A percentile compares a stretch with the other conserved stretches of the same genome.
These are phyloP conservation scores for Nothopassalora personata DNA, from an alignment of 2,329 filamentous ascomycete species.

Conservation along the genomic window DNA sequence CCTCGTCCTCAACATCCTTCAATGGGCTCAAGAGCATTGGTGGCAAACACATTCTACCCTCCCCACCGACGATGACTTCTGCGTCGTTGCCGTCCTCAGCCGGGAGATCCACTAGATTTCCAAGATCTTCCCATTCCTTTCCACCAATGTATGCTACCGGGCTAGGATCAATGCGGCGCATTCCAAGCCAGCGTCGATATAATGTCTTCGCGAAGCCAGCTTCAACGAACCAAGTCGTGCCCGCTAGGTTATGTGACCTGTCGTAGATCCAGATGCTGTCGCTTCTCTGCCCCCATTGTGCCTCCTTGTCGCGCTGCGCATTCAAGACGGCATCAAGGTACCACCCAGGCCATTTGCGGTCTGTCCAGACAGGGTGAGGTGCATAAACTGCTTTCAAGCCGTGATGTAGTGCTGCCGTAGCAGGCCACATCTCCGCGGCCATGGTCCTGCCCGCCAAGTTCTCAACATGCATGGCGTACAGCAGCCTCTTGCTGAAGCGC, in stretches of 20 bases:
- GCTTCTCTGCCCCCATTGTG: constrained; percentile 40
- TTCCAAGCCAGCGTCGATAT: constrained; percentile 80
- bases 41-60: constrained; percentile 45
- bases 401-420: constrained; percentile 80
- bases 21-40: constrained; percentile 45
- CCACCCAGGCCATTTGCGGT: constrained; percentile 75
- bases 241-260: constrained; percentile 80
- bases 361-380: constrained; percentile 82
- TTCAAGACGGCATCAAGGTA: constrained; percentile 79
- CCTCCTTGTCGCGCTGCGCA: constrained; percentile 53
- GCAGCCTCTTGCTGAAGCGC: constrained; percentile 72
- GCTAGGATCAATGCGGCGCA: constrained; percentile 52
- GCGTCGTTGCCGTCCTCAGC: constrained; percentile 34
- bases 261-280: constrained; percentile 51
- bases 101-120: constrained; percentile 34
- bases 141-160: constrained; percentile 44
- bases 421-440: constrained; percentile 96
- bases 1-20: constrained; percentile 37
- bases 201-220: constrained; percentile 74
- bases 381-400: constrained; percentile 88
- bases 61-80: constrained; percentile 44
- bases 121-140: constrained; percentile 43
- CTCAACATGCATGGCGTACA: constrained; percentile 85
- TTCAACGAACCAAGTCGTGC: constrained; percentile 89
- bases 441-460: constrained; percentile 83